phyloP scores from a whole-genome alignment of 1,284 basidiomycete species.

The Pyrrhoderma noxium region DNA sequence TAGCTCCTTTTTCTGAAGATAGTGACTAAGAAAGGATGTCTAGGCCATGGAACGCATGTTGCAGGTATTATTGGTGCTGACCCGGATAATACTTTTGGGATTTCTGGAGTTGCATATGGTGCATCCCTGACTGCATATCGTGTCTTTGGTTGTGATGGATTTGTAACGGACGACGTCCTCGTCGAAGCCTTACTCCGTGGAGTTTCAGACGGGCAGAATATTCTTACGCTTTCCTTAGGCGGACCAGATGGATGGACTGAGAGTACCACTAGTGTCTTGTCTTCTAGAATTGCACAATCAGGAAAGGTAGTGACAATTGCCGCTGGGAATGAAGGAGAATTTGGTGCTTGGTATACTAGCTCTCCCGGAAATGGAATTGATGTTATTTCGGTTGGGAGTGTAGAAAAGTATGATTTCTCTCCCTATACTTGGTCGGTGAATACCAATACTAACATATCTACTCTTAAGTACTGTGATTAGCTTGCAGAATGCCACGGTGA shows the following conservation, averaged over 20 bases:
- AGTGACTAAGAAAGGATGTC: conserved; percentile 17
- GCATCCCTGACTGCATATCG: conserved; percentile 39
- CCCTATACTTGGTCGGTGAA: neutral
- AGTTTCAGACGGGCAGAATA: conserved; percentile 45
- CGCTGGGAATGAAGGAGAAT: conserved; percentile 36
- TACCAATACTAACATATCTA: neutral
- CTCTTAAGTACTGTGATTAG: conserved; percentile 31
- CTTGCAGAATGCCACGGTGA: conserved; percentile 34
- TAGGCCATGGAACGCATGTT: conserved; percentile 55
- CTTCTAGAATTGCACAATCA: conserved; percentile 41
- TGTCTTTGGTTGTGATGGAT: conserved; percentile 43
- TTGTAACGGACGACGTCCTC: conserved; percentile 41
- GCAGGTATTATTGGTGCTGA: conserved; percentile 60
- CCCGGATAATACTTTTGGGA: conserved; percentile 48
- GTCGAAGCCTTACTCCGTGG: conserved; percentile 42
- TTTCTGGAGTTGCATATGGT: conserved; percentile 44
- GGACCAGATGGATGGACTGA: conserved; percentile 56
- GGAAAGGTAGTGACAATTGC: conserved; percentile 51
- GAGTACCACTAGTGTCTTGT: conserved; percentile 43
- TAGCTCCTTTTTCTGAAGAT: no score
- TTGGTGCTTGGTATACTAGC: conserved; percentile 42
- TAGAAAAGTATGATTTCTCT: conserved; percentile 36
- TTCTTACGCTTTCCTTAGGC: conserved; percentile 59
- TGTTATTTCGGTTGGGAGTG: conserved; percentile 41
- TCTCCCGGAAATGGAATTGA: conserved; percentile 43